phyloP scores from a whole-genome alignment of 306 rosid genomes.

The Trichosanthes cucumerina region DNA sequence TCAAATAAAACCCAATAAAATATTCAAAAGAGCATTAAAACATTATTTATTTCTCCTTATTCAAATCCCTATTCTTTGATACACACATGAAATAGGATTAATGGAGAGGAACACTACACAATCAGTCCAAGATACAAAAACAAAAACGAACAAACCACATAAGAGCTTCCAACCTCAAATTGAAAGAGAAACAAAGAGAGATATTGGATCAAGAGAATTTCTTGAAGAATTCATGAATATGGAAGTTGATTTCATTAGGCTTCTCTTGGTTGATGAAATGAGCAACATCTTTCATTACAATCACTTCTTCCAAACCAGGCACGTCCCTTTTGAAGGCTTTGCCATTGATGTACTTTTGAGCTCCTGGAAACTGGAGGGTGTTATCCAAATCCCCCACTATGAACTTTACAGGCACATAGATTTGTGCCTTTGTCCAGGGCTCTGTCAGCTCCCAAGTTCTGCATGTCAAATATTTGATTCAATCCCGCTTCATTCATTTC shows the following conservation, averaged over 20 bases:
- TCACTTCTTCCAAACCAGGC: neutral
- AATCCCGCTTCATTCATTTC: no score
- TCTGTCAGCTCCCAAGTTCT: neutral
- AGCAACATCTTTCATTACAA: neutral
- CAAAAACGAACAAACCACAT: no score
- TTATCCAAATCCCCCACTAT: neutral
- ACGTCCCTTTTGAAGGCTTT: neutral
- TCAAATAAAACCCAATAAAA: no score
- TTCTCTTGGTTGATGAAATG: constrained; percentile 4
- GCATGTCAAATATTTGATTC: no score
- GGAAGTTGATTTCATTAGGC: neutral
- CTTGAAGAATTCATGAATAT: neutral
- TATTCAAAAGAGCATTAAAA: no score
- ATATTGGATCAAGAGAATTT: neutral
- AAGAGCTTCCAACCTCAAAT: no score
- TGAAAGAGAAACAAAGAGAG: neutral
- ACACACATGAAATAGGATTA: no score
- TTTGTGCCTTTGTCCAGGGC: neutral
- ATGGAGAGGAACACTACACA: no score
- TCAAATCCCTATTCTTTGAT: no score
- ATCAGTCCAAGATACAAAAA: no score
- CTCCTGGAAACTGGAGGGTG: neutral
- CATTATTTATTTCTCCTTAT: no score
- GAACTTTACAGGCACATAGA: neutral
- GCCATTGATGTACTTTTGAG: neutral